Percentiles rank a stretch among this genome's conserved stretches.
Conservation (phyloP, 169 alveolate genomes). For the Plasmodium vinckei region DNA sequence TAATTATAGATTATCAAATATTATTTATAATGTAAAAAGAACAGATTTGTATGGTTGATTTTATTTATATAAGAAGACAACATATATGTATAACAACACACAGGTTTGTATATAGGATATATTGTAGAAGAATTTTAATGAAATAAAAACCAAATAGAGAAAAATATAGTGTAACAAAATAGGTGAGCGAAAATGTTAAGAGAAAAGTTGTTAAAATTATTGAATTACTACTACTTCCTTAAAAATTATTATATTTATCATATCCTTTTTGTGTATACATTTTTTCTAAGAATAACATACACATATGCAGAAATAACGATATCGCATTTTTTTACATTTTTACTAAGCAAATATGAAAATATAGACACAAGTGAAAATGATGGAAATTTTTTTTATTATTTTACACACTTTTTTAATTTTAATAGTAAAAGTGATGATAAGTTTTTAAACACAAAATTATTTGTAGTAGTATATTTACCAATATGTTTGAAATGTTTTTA, state of each 20-base stretch:
- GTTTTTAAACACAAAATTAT: conserved; percentile 61
- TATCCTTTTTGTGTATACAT: conserved; percentile 58
- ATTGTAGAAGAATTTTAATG: too few species aligned
- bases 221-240: conserved; percentile 45
- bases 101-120: too few species aligned
- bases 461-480: conserved; percentile 71
- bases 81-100: too few species aligned
- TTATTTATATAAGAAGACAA: too few species aligned
- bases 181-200: conserved; percentile 24
- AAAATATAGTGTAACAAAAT: too few species aligned
- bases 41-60: too few species aligned
- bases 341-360: conserved; percentile 66
- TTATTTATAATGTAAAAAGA: too few species aligned
- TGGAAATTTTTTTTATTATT: conserved; percentile 65
- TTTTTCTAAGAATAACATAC: conserved; percentile 75
- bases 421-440: conserved; percentile 48
- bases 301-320: conserved; percentile 76
- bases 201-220: conserved; percentile 48
- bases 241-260: conserved; percentile 60
- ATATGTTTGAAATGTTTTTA: conserved; percentile 73
- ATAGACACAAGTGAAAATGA: conserved; percentile 37
- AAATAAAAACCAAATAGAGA: too few species aligned
- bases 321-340: conserved; percentile 68
- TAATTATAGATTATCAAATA: too few species aligned
- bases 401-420: conserved; percentile 67